phyloP scores from a whole-genome alignment of 768 basidiomycete species.

The Candolleomyces efflorescens region DNA sequence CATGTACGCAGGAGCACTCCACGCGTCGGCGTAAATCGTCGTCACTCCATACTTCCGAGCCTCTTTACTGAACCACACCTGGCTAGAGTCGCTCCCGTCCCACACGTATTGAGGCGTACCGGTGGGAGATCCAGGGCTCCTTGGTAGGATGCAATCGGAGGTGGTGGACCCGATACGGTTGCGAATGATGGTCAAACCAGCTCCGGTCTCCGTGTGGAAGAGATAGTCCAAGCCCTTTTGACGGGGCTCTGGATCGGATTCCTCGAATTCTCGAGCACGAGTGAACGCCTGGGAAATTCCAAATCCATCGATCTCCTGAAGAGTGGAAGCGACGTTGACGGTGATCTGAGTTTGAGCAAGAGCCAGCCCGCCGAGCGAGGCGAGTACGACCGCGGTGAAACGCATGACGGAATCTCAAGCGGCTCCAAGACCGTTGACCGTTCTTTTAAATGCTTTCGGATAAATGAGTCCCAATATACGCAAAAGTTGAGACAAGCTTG shows the following conservation, averaged over 20 bases:
- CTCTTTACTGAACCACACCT: conserved; percentile 14
- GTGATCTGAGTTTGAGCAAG: conserved; percentile 12
- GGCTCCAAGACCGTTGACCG: conserved; percentile 21
- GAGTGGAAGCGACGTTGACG: conserved; percentile 9
- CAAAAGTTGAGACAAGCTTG: too few species aligned
- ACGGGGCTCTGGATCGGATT: conserved; percentile 4
- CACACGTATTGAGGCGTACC: conserved; percentile 11
- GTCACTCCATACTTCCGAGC: conserved; percentile 13
- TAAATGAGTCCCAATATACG: conserved; percentile 7
- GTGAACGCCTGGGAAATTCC: conserved; percentile 14
- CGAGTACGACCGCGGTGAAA: neutral
- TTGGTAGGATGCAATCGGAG: conserved; percentile 9
- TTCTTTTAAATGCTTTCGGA: conserved; percentile 22
- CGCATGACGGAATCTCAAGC: neutral
- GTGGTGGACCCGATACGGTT: conserved; percentile 12
- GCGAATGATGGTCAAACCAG: conserved; percentile 12
- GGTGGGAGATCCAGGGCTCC: conserved; percentile 7
- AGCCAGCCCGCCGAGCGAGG: neutral
- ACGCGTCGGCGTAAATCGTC: conserved; percentile 14
- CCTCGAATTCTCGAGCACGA: conserved; percentile 11
- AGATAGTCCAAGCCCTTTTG: conserved; percentile 13
- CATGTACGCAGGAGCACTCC: conserved; percentile 15
- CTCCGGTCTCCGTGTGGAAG: conserved; percentile 11
- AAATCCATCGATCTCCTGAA: conserved; percentile 14
- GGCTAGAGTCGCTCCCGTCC: conserved; percentile 11